Evolutionary conservation across 495 filamentous ascomycete species (phyloP), one percentile per base, ranked within the genome.

Genomic region (Talaromyces borbonicus): DNA sequence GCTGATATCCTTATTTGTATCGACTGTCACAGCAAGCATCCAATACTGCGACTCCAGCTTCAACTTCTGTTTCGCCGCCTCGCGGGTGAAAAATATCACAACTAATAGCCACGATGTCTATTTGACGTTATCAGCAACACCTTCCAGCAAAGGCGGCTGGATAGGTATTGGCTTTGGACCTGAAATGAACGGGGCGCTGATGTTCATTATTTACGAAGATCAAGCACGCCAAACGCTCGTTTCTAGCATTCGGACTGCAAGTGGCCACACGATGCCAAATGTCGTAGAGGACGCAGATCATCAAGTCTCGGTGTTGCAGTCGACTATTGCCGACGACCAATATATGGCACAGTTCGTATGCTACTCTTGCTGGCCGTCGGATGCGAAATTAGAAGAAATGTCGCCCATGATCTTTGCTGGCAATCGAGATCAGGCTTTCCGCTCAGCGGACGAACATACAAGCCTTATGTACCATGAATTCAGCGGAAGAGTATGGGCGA

Each of bases 141-240:
- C 37, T 15, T 39, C 35, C 5, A 24, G 31, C 7, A 22, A 26
- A 6, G 46, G 46, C 26, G 46, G 46, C 35, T 48, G 46, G 46
- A 40, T 22, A 7, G 30, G 30, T 22, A 14, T 48, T n/a, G 46
- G 46, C 4, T 18, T 48, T 22, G 46, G 46, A 1, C 22, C 15
- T 14, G 27, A 20, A 19, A 48, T 48, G 46, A 48, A 41, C 16
- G 46, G 26, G 39, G 9, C 46, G 16, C 8, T 48, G 33, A 48
- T 48, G 46, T 48, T 48, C 33, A 48, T 48, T 14, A 39, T 48
- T 16, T 48, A 48, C 12, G 46, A 16, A 2, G 46, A 39, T 32
- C 37, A 18, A 32, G 37, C 39, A 25, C 16, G 35, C 1, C 22
- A 40, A 24, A 31, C 35, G 46, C 37, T 48, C 24, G 24, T 41